A percentile compares a stretch with the other conserved stretches of the same genome.
These are phyloP conservation scores for Cystobasidium sp. DNA, from an alignment of 1,284 basidiomycete genomes.

Conservation along the genomic window DNA sequence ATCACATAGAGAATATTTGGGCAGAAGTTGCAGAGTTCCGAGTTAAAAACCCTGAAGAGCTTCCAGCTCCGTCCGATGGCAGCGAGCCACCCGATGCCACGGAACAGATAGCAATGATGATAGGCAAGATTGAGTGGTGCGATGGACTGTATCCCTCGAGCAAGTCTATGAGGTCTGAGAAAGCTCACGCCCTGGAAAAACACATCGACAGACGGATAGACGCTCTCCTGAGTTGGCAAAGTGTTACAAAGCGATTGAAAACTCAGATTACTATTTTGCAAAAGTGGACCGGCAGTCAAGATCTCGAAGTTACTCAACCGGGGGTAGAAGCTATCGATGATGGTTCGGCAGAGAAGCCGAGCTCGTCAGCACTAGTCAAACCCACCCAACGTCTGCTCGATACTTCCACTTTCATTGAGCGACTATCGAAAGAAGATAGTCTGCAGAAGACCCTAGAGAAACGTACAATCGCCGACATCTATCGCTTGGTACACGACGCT, in stretches of 20 bases:
- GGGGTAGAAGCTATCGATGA: conserved; percentile 43
- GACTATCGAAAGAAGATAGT: conserved; percentile 92
- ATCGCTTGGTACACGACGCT: conserved; percentile 81
- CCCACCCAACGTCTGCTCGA: conserved; percentile 55
- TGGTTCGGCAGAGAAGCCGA: background rate
- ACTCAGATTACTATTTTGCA: conserved; percentile 77
- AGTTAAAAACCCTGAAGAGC: conserved; percentile 59
- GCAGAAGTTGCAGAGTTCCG: conserved; percentile 75
- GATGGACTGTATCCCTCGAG: conserved; percentile 85
- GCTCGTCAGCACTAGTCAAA: background rate
- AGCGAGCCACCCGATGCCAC: conserved; percentile 51
- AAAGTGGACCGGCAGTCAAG: conserved; percentile 86
- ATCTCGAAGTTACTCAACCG: conserved; percentile 44
- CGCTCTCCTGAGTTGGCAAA: conserved; percentile 86
- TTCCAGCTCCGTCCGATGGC: conserved; percentile 55
- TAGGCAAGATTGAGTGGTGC: conserved; percentile 79
- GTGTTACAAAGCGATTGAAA: conserved; percentile 75
- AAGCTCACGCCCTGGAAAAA: conserved; percentile 69
- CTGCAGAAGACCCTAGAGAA: conserved; percentile 93
- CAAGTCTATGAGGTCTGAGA: conserved; percentile 77
- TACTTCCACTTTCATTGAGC: conserved; percentile 79
- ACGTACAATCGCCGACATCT: conserved; percentile 84
- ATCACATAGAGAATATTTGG: conserved; percentile 80
- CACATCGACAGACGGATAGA: conserved; percentile 78
- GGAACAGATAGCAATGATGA: conserved; percentile 53